Percentiles rank a stretch among this genome's conserved stretches.
Conservation (phyloP, 2,329 filamentous ascomycete genomes). For the Fusarium coffeatum region DNA sequence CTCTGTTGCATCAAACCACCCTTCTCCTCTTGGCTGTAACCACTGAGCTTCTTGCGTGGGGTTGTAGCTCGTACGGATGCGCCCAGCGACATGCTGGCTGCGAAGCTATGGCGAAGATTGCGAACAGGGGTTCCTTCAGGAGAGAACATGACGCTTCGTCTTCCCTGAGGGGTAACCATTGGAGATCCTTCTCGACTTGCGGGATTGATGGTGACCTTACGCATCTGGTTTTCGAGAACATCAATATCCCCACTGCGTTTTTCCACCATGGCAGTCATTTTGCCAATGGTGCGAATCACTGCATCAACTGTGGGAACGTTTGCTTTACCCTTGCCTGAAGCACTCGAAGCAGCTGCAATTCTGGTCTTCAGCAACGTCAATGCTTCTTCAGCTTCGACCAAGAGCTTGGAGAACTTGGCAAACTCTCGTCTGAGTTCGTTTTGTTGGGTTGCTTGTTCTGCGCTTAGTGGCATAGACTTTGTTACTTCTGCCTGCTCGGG, state of each 20-base stretch:
- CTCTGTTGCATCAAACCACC: slow-evolving; percentile 64
- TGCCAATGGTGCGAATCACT: slow-evolving; percentile 88
- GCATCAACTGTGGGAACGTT: slow-evolving; percentile 88
- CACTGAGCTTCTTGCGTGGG: slow-evolving; percentile 70
- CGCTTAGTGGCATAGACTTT: slow-evolving; percentile 79
- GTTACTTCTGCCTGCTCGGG: slow-evolving; percentile 73
- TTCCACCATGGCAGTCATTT: slow-evolving; percentile 93
- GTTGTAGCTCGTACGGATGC: slow-evolving; percentile 57
- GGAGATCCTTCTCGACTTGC: slow-evolving; percentile 59
- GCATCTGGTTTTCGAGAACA: slow-evolving; percentile 87
- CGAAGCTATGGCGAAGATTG: slow-evolving; percentile 55
- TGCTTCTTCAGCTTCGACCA: slow-evolving; percentile 83
- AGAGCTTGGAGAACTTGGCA: slow-evolving; percentile 76
- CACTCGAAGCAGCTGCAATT: slow-evolving; percentile 69
- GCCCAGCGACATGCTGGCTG: slow-evolving; percentile 56
- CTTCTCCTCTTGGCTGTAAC: slow-evolving; percentile 71
- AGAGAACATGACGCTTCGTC: slow-evolving; percentile 55
- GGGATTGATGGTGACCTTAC: slow-evolving; percentile 71
- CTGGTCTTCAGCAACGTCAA: slow-evolving; percentile 83
- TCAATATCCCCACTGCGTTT: slow-evolving; percentile 92
- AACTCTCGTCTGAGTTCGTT: slow-evolving; percentile 83
- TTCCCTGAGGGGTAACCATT: slow-evolving; percentile 54
- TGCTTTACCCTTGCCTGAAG: slow-evolving; percentile 58
- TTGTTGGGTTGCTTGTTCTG: slow-evolving; percentile 86
- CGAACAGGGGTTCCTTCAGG: slow-evolving; percentile 59